Conservation (phyloP, 2,329 filamentous ascomycete genomes). For the Magnaporthiopsis poae region DNA sequence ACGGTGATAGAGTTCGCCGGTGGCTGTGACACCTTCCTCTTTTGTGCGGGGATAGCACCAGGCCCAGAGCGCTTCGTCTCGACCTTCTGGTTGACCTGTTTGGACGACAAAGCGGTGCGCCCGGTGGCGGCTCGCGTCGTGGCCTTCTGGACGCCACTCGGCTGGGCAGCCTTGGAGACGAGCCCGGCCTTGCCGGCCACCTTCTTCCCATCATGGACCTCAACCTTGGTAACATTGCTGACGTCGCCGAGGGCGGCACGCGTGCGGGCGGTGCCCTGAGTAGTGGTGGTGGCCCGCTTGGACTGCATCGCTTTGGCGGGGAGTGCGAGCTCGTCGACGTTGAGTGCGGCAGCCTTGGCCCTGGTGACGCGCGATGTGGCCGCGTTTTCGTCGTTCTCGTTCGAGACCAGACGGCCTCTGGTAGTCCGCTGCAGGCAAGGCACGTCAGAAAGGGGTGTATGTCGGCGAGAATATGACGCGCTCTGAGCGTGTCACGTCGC, state of each 20-base stretch:
- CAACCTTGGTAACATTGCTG: constrained; percentile 83
- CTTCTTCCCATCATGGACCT: constrained; percentile 67
- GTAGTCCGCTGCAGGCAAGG: constrained; percentile 40
- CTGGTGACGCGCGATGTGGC: constrained; percentile 76
- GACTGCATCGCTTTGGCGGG: constrained; percentile 54
- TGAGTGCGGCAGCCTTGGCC: constrained; percentile 73
- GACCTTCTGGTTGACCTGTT: constrained; percentile 46
- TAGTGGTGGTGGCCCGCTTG: constrained; percentile 47
- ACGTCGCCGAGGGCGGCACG: constrained; percentile 84
- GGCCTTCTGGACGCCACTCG: constrained; percentile 80
- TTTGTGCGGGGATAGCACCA: constrained; percentile 54
- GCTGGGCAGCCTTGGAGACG: constrained; percentile 70
- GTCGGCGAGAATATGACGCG: background rate
- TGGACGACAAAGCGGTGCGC: constrained; percentile 40
- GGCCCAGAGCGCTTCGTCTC: constrained; percentile 65
- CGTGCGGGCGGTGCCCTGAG: constrained; percentile 50
- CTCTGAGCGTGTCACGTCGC: background rate
- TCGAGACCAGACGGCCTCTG: constrained; percentile 66
- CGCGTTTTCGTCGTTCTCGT: constrained; percentile 91
- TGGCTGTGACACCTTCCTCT: constrained; percentile 49
- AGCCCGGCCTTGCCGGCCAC: constrained; percentile 54
- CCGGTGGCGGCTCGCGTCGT: constrained; percentile 29
- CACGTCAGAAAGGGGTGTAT: background rate
- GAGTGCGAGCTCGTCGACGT: constrained; percentile 50
- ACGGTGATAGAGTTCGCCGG: constrained; percentile 37